These are phyloP conservation scores for Thoreauomyces humboldtii DNA, from an alignment of 192 early-diverging fungal species.

Conservation along the genomic window DNA sequence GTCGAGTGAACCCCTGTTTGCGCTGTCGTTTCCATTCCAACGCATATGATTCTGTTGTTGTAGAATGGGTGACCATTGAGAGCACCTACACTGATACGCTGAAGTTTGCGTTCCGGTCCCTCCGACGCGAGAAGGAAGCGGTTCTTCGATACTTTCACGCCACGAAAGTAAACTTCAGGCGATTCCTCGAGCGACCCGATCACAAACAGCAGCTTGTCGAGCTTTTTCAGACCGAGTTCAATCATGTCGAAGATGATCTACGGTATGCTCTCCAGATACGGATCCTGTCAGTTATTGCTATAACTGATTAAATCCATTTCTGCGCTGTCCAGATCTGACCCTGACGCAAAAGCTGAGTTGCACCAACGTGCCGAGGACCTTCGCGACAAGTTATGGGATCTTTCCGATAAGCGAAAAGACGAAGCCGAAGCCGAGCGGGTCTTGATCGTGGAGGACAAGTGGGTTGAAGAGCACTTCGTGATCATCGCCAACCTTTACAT, in stretches of 20 bases:
- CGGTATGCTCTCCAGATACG: constrained; percentile 26
- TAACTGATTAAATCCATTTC: constrained; percentile 6
- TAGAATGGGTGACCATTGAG: constrained; percentile 60
- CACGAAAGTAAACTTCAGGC: constrained; percentile 51
- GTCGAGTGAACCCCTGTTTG: neutral
- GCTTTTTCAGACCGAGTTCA: constrained; percentile 56
- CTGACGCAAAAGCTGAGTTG: constrained; percentile 59
- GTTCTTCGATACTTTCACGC: constrained; percentile 51
- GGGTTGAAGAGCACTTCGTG: constrained; percentile 58
- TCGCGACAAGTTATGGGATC: constrained; percentile 59
- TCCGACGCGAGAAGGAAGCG: constrained; percentile 52
- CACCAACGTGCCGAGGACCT: constrained; percentile 63
- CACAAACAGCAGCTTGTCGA: constrained; percentile 54
- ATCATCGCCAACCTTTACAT: constrained; percentile 54
- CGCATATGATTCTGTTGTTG: neutral
- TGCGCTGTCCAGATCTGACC: constrained; percentile 35
- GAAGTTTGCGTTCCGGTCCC: constrained; percentile 57
- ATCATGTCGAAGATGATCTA: constrained; percentile 58
- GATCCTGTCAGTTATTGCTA: neutral
- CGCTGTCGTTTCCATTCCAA: neutral
- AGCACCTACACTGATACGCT: constrained; percentile 53
- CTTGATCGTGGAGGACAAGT: constrained; percentile 54
- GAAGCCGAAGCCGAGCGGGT: constrained; percentile 59
- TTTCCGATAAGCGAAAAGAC: constrained; percentile 55
- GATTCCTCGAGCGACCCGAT: constrained; percentile 56